Evolutionary conservation across 2,329 filamentous ascomycete genomes (phyloP), one percentile per base, ranked within the genome.

Genomic region (Byssochlamys sp.): DNA sequence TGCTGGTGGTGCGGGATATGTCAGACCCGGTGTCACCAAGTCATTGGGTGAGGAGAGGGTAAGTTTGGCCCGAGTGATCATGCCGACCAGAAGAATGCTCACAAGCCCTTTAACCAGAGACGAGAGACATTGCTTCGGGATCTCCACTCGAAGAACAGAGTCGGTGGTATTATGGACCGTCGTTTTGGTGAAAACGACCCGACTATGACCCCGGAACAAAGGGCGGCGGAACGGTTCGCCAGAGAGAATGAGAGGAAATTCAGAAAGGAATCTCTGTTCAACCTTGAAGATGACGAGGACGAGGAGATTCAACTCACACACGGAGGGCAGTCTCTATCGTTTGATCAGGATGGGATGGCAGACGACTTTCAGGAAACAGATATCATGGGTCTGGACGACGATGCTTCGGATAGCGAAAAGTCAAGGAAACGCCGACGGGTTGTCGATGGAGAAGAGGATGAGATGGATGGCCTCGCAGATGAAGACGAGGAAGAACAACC

Each of bases 171-270:
- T 61, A 75, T 96, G 55, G 94, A 99, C 80, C 84, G 90, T 67
- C 87, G 94, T 66, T 96, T 99, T 67, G 94, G 95, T 73, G 95
- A 99, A 78, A 89, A 95, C 68, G 91, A 99, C 71, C 89, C 91
- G 10, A 88, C 85, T 11, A 92, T 99, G 90, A 90, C 90, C 2
- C 87, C 91, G 1, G 94, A 99, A 69, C 90, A 97, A 68, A 89
- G 88, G 71, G 94, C 94, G 77, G 82, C 94, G 63, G 89, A 96
- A 73, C 83, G 94, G 68, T 99, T 95, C 69, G 89, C 92, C 51
- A 80, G 85, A 66, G 94, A 96, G 75, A 94, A 94, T 73, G 87
- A 91, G 76, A 81, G 82, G 64, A 83, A 82, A 62, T 84, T 89
- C 76, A 90, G 88, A 71, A 90, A 88, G 67, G 85, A 80, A 54